Evolutionary conservation across 768 basidiomycete genomes (phyloP).

Genomic region (Mycena floridula): DNA sequence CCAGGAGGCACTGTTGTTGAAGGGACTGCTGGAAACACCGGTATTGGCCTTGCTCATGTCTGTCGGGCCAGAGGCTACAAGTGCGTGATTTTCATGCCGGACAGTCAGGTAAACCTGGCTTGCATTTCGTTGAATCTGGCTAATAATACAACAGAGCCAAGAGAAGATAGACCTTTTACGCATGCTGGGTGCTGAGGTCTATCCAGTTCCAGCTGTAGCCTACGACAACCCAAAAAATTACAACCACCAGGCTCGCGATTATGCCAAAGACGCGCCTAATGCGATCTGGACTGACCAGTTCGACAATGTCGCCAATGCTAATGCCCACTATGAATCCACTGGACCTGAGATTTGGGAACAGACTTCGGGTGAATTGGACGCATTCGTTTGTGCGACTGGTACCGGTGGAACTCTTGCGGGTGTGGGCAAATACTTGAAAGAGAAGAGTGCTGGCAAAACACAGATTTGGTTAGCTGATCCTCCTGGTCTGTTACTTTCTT

Average conservation of each 20-base stretch:
- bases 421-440: constrained; percentile 75
- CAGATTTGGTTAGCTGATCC: constrained; percentile 97
- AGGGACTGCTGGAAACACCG: constrained; percentile 97
- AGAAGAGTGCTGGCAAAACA: constrained; percentile 69
- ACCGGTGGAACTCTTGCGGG: constrained; percentile 97
- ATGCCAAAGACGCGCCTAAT: constrained; percentile 66
- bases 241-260: constrained; percentile 94
- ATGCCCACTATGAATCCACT: constrained; percentile 83
- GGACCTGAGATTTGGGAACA: constrained; percentile 98
- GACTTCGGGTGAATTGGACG: constrained; percentile 71
- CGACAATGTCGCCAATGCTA: constrained; percentile 89
- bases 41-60: constrained; percentile 92
- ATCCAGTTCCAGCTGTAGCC: constrained; percentile 93
- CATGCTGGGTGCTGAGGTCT: constrained; percentile 96
- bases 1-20: constrained; percentile 97
- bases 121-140: constrained; percentile 1
- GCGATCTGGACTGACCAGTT: constrained; percentile 98
- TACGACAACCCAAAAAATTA: constrained; percentile 95
- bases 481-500: too few species aligned
- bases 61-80: constrained; percentile 91
- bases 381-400: constrained; percentile 91
- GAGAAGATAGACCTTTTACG: constrained; percentile 97
- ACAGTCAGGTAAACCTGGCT: constrained; percentile 59
- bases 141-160: constrained; percentile 61
- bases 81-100: constrained; percentile 99